Percentiles rank a stretch among this genome's conserved stretches.
phyloP scores from a whole-genome alignment of 202 grass and related monocot species.

The Zizania palustris region DNA sequence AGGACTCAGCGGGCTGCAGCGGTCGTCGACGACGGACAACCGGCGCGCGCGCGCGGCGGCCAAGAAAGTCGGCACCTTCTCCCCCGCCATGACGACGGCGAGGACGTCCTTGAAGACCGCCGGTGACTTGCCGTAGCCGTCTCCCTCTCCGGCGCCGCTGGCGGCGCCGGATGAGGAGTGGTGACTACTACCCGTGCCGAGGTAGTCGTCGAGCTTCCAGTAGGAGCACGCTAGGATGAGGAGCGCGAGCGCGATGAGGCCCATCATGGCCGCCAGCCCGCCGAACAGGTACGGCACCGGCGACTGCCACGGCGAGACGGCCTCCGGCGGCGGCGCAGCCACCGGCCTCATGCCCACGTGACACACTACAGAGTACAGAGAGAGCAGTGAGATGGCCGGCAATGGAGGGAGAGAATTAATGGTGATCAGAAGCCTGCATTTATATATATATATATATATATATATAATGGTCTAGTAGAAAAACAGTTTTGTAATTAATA shows the following conservation, averaged over 20 bases:
- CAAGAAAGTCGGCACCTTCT: slow-evolving; percentile 60
- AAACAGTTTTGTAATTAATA: too few relatives aligned
- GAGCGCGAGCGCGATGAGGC: slow-evolving; percentile 63
- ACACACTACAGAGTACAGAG: too few relatives aligned
- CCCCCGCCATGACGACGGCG: slow-evolving; percentile 73
- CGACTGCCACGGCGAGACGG: slow-evolving; percentile 52
- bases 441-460: too few relatives aligned
- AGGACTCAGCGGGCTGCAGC: neutral
- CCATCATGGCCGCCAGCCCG: slow-evolving; percentile 66
- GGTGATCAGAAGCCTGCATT: slow-evolving; percentile 33
- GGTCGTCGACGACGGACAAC: slow-evolving; percentile 22
- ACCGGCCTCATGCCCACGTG: slow-evolving; percentile 40
- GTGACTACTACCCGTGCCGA: slow-evolving; percentile 37
- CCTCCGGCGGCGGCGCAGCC: neutral
- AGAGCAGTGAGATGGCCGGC: slow-evolving; percentile 30
- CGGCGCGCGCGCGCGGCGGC: too few relatives aligned
- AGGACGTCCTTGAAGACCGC: slow-evolving; percentile 36
- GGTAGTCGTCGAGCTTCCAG: slow-evolving; percentile 62
- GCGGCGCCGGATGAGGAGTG: neutral
- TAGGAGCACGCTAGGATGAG: slow-evolving; percentile 74
- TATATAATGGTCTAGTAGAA: neutral
- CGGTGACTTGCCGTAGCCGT: slow-evolving; percentile 18
- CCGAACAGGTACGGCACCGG: slow-evolving; percentile 80
- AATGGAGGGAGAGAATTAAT: neutral
- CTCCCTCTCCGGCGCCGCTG: neutral